Evolutionary conservation across 441 rosid species (phyloP), one percentile per base, ranked within the genome.

Genomic region (Bruguiera hainesii): DNA sequence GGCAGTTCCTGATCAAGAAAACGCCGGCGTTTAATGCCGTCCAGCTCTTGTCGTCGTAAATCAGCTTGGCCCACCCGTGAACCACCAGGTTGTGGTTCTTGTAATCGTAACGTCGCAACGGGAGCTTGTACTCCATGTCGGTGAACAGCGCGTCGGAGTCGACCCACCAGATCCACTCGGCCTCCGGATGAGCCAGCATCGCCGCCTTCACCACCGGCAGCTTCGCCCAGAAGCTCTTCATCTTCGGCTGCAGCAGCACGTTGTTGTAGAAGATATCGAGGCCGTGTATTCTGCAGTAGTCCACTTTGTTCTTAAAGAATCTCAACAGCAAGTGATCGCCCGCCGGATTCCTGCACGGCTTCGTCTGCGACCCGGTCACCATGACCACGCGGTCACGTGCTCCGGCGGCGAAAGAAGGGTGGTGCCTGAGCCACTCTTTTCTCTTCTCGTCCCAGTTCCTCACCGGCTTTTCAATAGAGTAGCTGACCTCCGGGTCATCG

Each of bases 81-180:
- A 87, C 93, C 37, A 90, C 95, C 21, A 90, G 53, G 68, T 88
- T 87, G 65, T 85, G 89, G 53, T 65, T 30, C 49, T 70, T 71
- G 69, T 86, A 88, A 28, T 71, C 69, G 68, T 90, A 90, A 39
- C 90, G 81, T 9, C 37, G 73, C 15, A 81, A 74, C 11, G 95
- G 97, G 46, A 85, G 81, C 53, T 78, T 75, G 37, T 82, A 90
- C 69, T 90, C 97, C 97, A 88, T 87, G 80, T 90, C 97, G 35
- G 95, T 85, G 80, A 90, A 76, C 49, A 78, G 31, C 26, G 97
- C 97, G 56, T 90, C 97, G 63, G 97, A 87, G 75, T 90, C 97
- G 15, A 88, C 89, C 97, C 95, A 90, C 97, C 97, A 90, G 85
- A 90, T 88, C 97, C 97, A 90, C 74, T 90, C 95, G 21, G 89